These are phyloP conservation scores for Xylaria multiplex DNA, from an alignment of 2,329 filamentous ascomycete species.

Conservation along the genomic window DNA sequence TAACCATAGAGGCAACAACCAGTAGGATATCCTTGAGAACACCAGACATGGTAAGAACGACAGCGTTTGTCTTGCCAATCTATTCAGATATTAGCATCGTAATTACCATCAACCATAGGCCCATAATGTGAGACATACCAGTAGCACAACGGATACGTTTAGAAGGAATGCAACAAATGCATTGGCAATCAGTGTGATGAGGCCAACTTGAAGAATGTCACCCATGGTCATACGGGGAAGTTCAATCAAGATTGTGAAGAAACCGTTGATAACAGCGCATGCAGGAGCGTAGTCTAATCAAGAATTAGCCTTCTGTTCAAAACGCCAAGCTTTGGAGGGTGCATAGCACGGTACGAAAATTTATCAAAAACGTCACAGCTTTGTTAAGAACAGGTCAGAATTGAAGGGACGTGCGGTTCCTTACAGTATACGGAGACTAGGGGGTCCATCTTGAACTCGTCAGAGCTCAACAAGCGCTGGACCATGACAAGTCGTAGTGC, in stretches of 20 bases:
- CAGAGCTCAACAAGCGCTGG: constrained; percentile 79
- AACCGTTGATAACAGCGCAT: constrained; percentile 82
- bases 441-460: constrained; percentile 88
- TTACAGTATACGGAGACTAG: constrained; percentile 69
- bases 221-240: constrained; percentile 71
- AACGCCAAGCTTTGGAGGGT: not conserved
- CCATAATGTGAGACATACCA: constrained; percentile 66
- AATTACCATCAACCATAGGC: not conserved
- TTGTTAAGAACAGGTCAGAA: no score
- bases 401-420: not conserved
- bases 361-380: not conserved
- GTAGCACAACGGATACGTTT: constrained; percentile 84
- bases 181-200: constrained; percentile 74
- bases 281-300: constrained; percentile 84
- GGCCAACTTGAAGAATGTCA: constrained; percentile 73
- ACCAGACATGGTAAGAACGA: constrained; percentile 77
- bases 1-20: constrained; percentile 72
- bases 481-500: constrained; percentile 87
- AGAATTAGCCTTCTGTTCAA: constrained; percentile 20
- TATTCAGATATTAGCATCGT: constrained; percentile 29
- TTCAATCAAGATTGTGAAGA: constrained; percentile 76
- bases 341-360: not conserved
- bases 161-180: constrained; percentile 81
- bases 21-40: constrained; percentile 79
- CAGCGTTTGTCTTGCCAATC: constrained; percentile 78